Conservation (phyloP, 2,329 filamentous ascomycete genomes). For the Remersonia thermophila region DNA sequence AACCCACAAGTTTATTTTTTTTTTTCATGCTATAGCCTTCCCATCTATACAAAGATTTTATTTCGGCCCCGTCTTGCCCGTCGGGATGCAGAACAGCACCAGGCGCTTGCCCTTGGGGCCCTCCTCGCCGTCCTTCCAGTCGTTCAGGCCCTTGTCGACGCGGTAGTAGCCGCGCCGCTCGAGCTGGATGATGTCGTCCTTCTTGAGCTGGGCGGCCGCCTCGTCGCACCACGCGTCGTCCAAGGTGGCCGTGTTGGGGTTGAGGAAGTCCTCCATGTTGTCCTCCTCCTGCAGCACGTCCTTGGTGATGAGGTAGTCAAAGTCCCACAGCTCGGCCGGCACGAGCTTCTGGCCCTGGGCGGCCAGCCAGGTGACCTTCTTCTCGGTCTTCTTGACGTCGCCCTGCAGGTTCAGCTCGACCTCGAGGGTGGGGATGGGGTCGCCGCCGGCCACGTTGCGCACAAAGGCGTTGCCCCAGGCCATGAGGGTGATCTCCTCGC, state of each 20-base stretch:
- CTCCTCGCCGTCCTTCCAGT: slow-evolving; percentile 40
- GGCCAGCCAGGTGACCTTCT: slow-evolving; percentile 93
- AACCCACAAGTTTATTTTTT: no score
- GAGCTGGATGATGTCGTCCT: slow-evolving; percentile 87
- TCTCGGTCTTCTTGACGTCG: slow-evolving; percentile 88
- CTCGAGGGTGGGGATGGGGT: slow-evolving; percentile 55
- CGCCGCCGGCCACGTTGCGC: slow-evolving; percentile 43
- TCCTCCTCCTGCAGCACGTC: slow-evolving; percentile 88
- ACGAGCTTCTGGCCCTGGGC: slow-evolving; percentile 63
- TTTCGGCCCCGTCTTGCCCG: slow-evolving; percentile 32
- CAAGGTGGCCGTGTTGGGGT: slow-evolving; percentile 59
- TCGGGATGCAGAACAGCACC: slow-evolving; percentile 46
- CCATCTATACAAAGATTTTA: no score
- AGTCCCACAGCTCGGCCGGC: slow-evolving; percentile 79
- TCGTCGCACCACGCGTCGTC: slow-evolving; percentile 68
- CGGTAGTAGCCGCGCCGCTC: slow-evolving; percentile 89
- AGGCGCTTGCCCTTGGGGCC: slow-evolving; percentile 34
- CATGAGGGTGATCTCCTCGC: slow-evolving; percentile 93
- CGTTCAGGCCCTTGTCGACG: slow-evolving; percentile 53
- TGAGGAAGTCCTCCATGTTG: slow-evolving; percentile 71
- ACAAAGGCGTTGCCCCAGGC: slow-evolving; percentile 88
- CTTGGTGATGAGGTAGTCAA: slow-evolving; percentile 91
- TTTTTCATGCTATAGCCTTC: no score
- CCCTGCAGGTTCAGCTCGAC: slow-evolving; percentile 83
- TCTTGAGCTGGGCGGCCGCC: slow-evolving; percentile 66